Base-by-base conservation (phyloP, 768 basidiomycete genomes). In the Lyophyllum atratum region DNA sequence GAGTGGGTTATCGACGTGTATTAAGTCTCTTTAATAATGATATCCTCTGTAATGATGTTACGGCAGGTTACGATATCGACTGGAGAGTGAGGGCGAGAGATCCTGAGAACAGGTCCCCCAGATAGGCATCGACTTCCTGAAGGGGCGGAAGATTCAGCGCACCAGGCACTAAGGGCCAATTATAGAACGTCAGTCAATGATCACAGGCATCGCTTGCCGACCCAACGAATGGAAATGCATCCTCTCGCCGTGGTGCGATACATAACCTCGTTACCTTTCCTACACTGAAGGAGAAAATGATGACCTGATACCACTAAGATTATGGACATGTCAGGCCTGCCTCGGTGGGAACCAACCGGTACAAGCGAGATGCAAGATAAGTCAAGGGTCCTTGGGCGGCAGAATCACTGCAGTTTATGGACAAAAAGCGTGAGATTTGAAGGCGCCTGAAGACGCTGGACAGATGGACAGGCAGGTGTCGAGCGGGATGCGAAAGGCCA, bases 81-180 rank as follows among this genome's bases (percentile, higher is more conserved):
- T 44, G 43, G 40, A 7, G 3, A 2, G 24, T 2, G 22, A n/a
- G 22, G 6, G 43, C 4, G 43, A 24, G 15, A 12, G 28, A 14
- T 29, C n/a, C 4, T n/a, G 3, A 10, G 47, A 7, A 2, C 26
- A 29, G 25, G 47, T 15, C 9, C 46, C 19, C 17, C 28, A 31
- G 19, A 48, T 48, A 48, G 31, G 47, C 47, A 48, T 31, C n/a
- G 47, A 48, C 17, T 48, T 33, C 49, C 33, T 34, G 31, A 49
- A 37, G 49, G 49, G 24, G 49, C 10, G 49, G 2, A 33, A n/a
- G 24, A 49, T 15, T 49, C 19, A 24, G 33, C 33, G 22, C 15
- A 7, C 24, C 49, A 49, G 49, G 29, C 33, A 49, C 49, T 11
- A 26, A 17, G 45, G 26, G 21, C 17, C 19, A 19, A 37, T 21